Evolutionary conservation across 371 early-diverging fungal genomes (phyloP).

Genomic region (Saksenaea vasiformis): DNA sequence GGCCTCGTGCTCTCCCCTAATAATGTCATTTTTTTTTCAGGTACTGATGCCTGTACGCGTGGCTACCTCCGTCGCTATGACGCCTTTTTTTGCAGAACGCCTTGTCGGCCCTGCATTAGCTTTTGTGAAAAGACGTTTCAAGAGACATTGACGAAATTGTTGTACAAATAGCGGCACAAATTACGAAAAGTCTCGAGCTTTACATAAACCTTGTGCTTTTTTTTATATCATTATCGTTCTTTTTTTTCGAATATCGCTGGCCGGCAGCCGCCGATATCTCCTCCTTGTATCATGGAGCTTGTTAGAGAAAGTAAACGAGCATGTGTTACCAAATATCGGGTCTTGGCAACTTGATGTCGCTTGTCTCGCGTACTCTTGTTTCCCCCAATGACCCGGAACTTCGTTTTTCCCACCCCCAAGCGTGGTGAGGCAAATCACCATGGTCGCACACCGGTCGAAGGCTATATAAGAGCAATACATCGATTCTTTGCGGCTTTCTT

Average conservation of each 20-base stretch:
- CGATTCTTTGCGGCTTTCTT: neutral
- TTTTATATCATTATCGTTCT: neutral
- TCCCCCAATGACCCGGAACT: neutral
- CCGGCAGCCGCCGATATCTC: neutral
- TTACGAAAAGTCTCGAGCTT: neutral
- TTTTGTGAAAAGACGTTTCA: conserved; percentile 11
- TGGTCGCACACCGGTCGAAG: neutral
- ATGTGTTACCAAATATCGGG: neutral
- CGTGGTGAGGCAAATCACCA: neutral
- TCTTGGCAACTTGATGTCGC: neutral
- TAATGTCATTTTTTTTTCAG: conserved; percentile 13
- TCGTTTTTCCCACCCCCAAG: neutral
- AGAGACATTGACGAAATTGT: neutral
- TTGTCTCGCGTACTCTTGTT: neutral
- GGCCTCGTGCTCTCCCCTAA: neutral
- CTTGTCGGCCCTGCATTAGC: conserved; percentile 28
- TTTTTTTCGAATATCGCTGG: neutral
- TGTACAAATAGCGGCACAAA: neutral
- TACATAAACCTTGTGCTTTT: neutral
- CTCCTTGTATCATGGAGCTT: no score
- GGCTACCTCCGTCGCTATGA: conserved; percentile 64
- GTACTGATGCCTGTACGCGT: conserved; percentile 69
- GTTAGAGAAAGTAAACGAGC: neutral
- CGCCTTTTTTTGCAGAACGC: conserved; percentile 69
- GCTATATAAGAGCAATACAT: neutral